phyloP scores from a whole-genome alignment of 495 filamentous ascomycete genomes.

The Talaromyces trachyspermus region DNA sequence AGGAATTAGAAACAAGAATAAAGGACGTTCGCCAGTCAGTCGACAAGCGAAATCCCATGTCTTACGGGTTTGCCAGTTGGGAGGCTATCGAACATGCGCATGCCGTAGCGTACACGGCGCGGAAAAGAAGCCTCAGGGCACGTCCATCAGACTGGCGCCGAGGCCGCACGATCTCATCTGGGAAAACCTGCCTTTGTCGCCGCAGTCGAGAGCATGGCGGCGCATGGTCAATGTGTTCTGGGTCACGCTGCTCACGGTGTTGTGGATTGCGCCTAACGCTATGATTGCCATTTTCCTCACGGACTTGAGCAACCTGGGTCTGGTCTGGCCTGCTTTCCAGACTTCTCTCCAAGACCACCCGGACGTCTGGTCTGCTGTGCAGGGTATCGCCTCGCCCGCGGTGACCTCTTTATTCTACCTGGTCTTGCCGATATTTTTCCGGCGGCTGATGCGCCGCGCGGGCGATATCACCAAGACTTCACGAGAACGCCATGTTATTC shows the following conservation, averaged over 20 bases:
- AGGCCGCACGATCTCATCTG: conserved; percentile 90
- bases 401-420: conserved; percentile 85
- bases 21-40: conserved; percentile 72
- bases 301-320: conserved; percentile 70
- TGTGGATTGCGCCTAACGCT: conserved; percentile 95
- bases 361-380: conserved; percentile 73
- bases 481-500: conserved; percentile 85
- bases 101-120: conserved; percentile 71
- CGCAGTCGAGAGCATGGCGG: conserved; percentile 59
- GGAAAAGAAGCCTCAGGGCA: conserved; percentile 77
- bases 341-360: conserved; percentile 51
- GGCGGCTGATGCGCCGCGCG: conserved; percentile 65
- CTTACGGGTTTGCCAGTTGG: conserved; percentile 92
- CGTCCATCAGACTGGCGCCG: conserved; percentile 71
- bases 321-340: conserved; percentile 73
- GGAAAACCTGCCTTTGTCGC: conserved; percentile 76
- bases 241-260: conserved; percentile 68
- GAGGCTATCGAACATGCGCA: conserved; percentile 82
- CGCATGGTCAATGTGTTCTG: conserved; percentile 73
- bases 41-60: conserved; percentile 78
- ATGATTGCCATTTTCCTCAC: conserved; percentile 91
- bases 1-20: conserved; percentile 73
- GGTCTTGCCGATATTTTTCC: conserved; percentile 83
- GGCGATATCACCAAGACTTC: conserved; percentile 89
- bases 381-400: conserved; percentile 90